Percentiles rank a stretch among this genome's conserved stretches.
Conservation (phyloP, 1,139 yeast species). For the Yamadazyma atmosphaerica region DNA sequence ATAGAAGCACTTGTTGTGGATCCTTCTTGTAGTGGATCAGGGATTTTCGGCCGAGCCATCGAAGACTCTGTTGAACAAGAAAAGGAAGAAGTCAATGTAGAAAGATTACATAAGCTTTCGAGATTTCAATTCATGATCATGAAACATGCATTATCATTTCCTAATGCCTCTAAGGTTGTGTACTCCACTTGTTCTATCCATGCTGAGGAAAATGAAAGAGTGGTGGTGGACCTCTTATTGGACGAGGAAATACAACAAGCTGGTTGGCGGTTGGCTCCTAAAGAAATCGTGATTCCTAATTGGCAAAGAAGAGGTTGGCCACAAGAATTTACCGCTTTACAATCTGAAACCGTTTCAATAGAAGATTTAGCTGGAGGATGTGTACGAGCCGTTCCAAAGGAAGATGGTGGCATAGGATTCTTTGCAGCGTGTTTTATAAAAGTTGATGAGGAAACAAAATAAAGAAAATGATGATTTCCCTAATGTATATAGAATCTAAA, state of each 20-base stretch:
- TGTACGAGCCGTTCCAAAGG: conserved; percentile 78
- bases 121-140: conserved; percentile 86
- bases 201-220: conserved; percentile 90
- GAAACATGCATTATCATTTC: conserved; percentile 84
- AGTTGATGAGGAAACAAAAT: no score
- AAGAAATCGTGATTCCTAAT: conserved; percentile 65
- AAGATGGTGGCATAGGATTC: conserved; percentile 96
- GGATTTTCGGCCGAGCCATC: conserved; percentile 83
- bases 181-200: conserved; percentile 96
- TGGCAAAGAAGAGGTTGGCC: conserved; percentile 87
- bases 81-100: conserved; percentile 48
- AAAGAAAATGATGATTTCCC: no score
- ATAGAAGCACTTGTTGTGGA: conserved; percentile 87
- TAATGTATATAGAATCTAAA: no score
- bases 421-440: conserved; percentile 83
- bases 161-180: conserved; percentile 73
- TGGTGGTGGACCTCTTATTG: conserved; percentile 71
- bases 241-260: conserved; percentile 57
- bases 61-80: conserved; percentile 48
- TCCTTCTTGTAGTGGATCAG: conserved; percentile 98
- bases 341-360: conserved; percentile 43
- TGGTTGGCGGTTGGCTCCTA: conserved; percentile 76
- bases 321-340: conserved; percentile 59
- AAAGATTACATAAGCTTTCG: conserved; percentile 67
- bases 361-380: conserved; percentile 76